phyloP scores from a whole-genome alignment of 1,284 basidiomycete genomes.

The Trichosporon sp. region DNA sequence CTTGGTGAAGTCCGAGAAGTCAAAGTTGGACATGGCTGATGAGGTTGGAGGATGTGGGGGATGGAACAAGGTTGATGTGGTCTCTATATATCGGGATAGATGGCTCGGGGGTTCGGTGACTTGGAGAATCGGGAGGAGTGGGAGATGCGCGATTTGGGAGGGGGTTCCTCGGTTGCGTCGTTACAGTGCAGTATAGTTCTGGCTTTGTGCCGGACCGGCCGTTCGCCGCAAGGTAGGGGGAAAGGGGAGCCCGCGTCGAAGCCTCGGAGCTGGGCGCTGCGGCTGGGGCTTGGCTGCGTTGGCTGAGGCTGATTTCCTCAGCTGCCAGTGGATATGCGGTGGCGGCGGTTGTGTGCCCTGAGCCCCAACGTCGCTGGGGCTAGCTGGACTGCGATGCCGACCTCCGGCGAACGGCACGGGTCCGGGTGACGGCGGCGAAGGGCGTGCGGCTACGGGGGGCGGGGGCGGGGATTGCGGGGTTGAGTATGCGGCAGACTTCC shows the following conservation, averaged over 20 bases:
- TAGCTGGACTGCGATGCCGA: background rate
- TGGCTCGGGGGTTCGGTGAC: background rate
- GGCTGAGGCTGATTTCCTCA: background rate
- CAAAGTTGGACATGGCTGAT: constrained; percentile 26
- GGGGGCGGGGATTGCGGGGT: background rate
- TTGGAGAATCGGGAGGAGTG: background rate
- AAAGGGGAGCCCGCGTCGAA: background rate
- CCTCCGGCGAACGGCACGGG: background rate
- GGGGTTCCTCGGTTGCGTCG: background rate
- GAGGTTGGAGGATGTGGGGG: background rate
- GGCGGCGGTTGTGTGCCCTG: background rate
- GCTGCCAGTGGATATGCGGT: no score
- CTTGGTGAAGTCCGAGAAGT: constrained; percentile 31
- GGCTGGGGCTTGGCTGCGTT: background rate
- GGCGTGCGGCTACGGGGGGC: background rate
- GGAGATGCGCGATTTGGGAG: background rate
- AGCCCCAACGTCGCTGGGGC: background rate
- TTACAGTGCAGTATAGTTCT: background rate
- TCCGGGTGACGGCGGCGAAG: background rate
- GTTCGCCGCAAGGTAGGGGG: background rate
- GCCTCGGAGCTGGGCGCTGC: no score
- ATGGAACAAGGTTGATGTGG: background rate
- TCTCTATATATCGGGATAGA: constrained; percentile 1
- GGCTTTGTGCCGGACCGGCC: background rate
- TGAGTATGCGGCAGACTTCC: background rate